Percentiles rank a stretch among this genome's conserved stretches.
phyloP scores from a whole-genome alignment of 164 flowering plant species.

The Aristolochia fimbriata region DNA sequence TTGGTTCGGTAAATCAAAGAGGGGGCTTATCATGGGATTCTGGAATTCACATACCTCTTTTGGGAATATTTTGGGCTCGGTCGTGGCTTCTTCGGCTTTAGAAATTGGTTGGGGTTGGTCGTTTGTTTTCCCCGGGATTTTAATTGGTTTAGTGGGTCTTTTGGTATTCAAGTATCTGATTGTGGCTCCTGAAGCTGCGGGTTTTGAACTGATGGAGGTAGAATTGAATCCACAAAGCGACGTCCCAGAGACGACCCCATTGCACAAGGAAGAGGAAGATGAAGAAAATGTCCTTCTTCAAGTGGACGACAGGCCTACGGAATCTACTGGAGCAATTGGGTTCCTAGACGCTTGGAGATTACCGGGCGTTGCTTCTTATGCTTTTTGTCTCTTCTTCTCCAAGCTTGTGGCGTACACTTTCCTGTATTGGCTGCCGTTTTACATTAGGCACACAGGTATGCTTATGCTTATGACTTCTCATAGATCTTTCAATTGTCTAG shows the following conservation, averaged over 20 bases:
- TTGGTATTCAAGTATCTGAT: constrained; percentile 57
- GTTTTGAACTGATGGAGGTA: constrained; percentile 41
- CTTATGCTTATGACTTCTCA: not conserved
- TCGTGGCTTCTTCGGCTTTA: constrained; percentile 67
- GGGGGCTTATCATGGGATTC: constrained; percentile 92
- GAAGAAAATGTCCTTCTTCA: constrained; percentile 40
- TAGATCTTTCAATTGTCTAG: too few relatives aligned
- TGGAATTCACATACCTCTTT: constrained; percentile 91
- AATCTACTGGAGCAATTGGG: constrained; percentile 48
- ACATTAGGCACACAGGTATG: constrained; percentile 88
- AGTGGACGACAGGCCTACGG: constrained; percentile 8
- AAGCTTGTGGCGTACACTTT: constrained; percentile 98
- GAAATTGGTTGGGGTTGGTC: constrained; percentile 99
- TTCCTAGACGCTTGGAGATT: constrained; percentile 91
- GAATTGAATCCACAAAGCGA: constrained; percentile 28
- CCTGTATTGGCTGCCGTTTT: constrained; percentile 94
- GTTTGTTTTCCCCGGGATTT: constrained; percentile 64
- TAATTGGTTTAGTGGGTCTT: constrained; percentile 45
- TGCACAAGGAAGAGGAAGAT: constrained; percentile 18
- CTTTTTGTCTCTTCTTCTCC: constrained; percentile 90
- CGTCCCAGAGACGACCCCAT: too few relatives aligned
- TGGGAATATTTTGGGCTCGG: constrained; percentile 78
- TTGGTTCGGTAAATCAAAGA: constrained; percentile 81
- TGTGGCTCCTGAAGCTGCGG: constrained; percentile 60
- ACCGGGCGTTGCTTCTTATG: constrained; percentile 86